Percentiles rank a stretch among this genome's conserved stretches.
Conservation (phyloP, 2,329 filamentous ascomycete species). For the Pseudocercospora macadamiae region DNA sequence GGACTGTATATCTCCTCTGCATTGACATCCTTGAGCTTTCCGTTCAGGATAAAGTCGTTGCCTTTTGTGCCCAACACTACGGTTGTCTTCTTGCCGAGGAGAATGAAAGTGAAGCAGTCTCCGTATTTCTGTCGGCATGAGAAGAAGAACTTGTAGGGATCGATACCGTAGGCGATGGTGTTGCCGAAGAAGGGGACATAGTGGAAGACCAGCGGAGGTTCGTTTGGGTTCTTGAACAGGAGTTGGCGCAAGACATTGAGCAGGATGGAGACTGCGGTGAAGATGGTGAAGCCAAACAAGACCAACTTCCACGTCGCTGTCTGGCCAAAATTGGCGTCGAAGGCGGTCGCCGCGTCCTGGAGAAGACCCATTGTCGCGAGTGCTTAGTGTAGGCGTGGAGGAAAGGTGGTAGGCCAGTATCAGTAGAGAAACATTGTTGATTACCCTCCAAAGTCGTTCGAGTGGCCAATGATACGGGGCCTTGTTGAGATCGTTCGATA, state of each 20-base stretch:
- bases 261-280: slow-evolving; percentile 62
- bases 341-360: slow-evolving; percentile 26
- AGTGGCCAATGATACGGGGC: slow-evolving; percentile 14
- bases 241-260: slow-evolving; percentile 81
- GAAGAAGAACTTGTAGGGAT: slow-evolving; percentile 85
- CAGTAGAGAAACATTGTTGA: background rate
- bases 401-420: background rate
- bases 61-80: slow-evolving; percentile 80
- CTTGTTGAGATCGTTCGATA: slow-evolving; percentile 11
- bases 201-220: slow-evolving; percentile 66
- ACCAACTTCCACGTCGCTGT: slow-evolving; percentile 47
- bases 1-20: slow-evolving; percentile 89
- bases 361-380: slow-evolving; percentile 33
- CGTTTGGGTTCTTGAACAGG: slow-evolving; percentile 69
- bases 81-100: slow-evolving; percentile 87
- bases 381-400: background rate
- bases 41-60: slow-evolving; percentile 90
- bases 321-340: slow-evolving; percentile 26
- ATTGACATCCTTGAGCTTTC: slow-evolving; percentile 85
- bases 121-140: slow-evolving; percentile 77
- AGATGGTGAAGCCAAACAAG: slow-evolving; percentile 48
- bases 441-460: slow-evolving; percentile 4
- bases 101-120: slow-evolving; percentile 85
- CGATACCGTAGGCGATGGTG: slow-evolving; percentile 92
- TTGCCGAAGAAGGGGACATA: slow-evolving; percentile 77